phyloP scores from a whole-genome alignment of 257 asterid species.

The Solanum stenotomum region DNA sequence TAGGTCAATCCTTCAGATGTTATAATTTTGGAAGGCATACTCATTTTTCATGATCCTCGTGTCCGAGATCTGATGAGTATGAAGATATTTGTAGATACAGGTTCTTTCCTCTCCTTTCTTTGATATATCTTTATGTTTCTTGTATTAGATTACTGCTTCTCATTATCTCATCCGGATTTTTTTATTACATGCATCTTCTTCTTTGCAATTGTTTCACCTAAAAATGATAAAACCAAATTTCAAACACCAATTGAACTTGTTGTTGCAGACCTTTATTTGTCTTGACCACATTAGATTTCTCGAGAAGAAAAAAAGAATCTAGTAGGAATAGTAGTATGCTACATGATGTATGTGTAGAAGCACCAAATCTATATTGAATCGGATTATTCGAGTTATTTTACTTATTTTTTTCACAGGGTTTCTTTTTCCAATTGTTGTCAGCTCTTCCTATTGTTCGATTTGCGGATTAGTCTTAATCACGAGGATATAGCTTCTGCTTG shows the following conservation, averaged over 20 bases:
- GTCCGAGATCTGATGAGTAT: conserved; percentile 84
- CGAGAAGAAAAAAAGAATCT: not conserved
- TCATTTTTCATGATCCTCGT: conserved; percentile 87
- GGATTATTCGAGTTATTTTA: not conserved
- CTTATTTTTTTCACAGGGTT: not conserved
- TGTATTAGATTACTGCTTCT: not conserved
- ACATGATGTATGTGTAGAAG: not conserved
- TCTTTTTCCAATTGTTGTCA: not conserved
- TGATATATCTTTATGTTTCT: not conserved
- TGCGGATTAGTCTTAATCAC: not conserved
- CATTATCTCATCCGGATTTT: not conserved
- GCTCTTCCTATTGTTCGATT: not conserved
- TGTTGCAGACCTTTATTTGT: not conserved
- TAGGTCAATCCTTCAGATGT: conserved; percentile 99
- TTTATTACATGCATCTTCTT: not conserved
- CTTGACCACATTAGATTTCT: not conserved
- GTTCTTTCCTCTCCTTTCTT: conserved; percentile 30
- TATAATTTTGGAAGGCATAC: conserved; percentile 93
- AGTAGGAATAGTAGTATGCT: not conserved
- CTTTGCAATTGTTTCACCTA: not conserved
- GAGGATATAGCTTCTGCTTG: not conserved
- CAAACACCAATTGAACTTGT: not conserved
- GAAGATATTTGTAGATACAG: conserved; percentile 99
- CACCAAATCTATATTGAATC: not conserved
- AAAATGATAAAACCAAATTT: not conserved